Percentiles rank a stretch among this genome's conserved stretches.
phyloP scores from a whole-genome alignment of 495 filamentous ascomycete genomes.

The Tuber borchii region DNA sequence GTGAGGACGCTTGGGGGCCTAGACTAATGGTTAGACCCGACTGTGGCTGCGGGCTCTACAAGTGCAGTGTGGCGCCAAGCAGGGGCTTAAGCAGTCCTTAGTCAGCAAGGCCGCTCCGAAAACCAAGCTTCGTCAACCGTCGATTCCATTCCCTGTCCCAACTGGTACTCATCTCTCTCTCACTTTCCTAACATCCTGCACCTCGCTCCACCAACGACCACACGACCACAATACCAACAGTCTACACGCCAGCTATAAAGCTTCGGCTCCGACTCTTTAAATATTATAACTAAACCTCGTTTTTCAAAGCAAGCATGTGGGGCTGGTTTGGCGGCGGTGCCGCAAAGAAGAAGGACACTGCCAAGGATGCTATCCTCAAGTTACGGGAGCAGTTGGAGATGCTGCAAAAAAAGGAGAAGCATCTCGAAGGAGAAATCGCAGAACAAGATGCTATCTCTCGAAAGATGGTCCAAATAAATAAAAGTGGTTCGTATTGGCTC shows the following conservation, averaged over 20 bases:
- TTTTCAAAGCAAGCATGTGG: slow-evolving; percentile 53
- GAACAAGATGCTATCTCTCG: slow-evolving; percentile 89
- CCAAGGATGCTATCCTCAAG: slow-evolving; percentile 92
- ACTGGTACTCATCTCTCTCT: background rate
- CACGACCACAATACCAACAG: background rate
- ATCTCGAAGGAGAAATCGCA: slow-evolving; percentile 81
- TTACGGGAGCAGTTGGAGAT: slow-evolving; percentile 88
- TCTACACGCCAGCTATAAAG: background rate
- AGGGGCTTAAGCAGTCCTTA: slow-evolving; percentile 5
- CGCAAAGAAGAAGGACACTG: slow-evolving; percentile 81
- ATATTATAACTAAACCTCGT: background rate
- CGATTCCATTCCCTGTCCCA: slow-evolving; percentile 23
- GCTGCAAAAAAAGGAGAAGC: slow-evolving; percentile 92
- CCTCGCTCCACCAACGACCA: background rate
- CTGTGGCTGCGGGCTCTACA: background rate
- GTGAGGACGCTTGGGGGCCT: background rate
- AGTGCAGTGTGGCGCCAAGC: background rate
- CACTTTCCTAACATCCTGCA: slow-evolving; percentile 12
- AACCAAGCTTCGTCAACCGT: slow-evolving; percentile 31
- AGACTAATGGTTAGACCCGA: background rate
- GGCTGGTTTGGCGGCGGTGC: slow-evolving; percentile 74
- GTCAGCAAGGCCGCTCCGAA: slow-evolving; percentile 11
- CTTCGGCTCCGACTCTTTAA: background rate
- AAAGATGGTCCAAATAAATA: slow-evolving; percentile 80
- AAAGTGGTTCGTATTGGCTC: slow-evolving; percentile 29